phyloP scores from a whole-genome alignment of 2,329 filamentous ascomycete genomes.

The Phyllosticta paracitricarpa region DNA sequence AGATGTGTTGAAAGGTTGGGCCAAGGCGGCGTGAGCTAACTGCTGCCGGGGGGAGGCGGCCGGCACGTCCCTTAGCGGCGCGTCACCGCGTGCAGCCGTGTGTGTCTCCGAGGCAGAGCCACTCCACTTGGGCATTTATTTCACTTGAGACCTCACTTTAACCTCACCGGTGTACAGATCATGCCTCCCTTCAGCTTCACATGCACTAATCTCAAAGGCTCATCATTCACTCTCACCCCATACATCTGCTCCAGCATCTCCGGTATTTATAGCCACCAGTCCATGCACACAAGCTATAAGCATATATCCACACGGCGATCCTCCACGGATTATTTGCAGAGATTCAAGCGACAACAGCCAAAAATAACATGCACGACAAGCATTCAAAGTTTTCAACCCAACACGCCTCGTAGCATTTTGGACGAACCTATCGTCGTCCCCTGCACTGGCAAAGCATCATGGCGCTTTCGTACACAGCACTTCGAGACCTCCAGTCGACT shows the following conservation, averaged over 20 bases:
- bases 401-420: neutral
- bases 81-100: neutral
- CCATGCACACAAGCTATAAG: neutral
- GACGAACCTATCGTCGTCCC: too few species aligned
- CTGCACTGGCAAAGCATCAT: neutral
- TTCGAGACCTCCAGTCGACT: neutral
- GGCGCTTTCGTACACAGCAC: neutral
- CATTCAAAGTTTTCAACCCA: neutral
- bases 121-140: neutral
- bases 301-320: neutral
- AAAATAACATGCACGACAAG: neutral
- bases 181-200: too few species aligned
- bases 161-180: neutral
- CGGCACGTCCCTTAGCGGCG: neutral
- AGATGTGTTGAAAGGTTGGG: neutral
- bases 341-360: neutral
- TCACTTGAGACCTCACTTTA: neutral
- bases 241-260: neutral
- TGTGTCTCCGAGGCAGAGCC: neutral
- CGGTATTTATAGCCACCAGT: neutral
- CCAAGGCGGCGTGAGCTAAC: neutral
- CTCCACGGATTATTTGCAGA: neutral
- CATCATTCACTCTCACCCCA: too few species aligned
- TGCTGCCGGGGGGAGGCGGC: neutral
- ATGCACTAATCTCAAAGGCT: too few species aligned